Evolutionary conservation across 768 basidiomycete species (phyloP).

Genomic region (Rossbeevera mucosa): DNA sequence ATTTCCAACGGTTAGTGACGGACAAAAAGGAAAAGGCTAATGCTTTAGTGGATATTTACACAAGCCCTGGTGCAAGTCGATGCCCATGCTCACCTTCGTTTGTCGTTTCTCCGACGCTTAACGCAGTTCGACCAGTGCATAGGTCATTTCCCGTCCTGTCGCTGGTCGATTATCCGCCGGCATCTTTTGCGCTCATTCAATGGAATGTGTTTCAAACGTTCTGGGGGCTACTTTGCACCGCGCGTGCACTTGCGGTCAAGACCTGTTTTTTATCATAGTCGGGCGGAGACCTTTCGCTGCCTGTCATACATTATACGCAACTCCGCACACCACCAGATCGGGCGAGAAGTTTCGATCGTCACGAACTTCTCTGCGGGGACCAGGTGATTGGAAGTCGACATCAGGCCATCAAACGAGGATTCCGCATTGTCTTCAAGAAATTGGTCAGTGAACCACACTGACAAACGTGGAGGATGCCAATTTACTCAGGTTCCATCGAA

Average conservation of each 20-base stretch:
- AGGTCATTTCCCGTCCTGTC: background rate
- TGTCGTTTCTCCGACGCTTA: background rate
- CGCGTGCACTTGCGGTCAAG: background rate
- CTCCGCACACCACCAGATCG: constrained; percentile 91
- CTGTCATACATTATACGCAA: constrained; percentile 29
- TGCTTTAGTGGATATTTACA: too few species aligned
- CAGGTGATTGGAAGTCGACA: constrained; percentile 95
- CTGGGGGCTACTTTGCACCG: background rate
- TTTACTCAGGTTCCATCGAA: constrained; percentile 87
- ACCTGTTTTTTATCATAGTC: background rate
- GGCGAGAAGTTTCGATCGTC: constrained; percentile 69
- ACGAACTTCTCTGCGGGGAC: constrained; percentile 60
- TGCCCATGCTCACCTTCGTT: too few species aligned
- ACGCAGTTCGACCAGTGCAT: background rate
- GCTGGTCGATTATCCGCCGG: background rate
- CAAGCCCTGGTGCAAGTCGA: too few species aligned
- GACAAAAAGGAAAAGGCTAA: too few species aligned
- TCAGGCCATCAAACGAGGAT: constrained; percentile 78
- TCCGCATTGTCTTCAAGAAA: constrained; percentile 44
- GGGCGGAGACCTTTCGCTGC: background rate
- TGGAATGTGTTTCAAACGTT: background rate
- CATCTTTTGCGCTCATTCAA: background rate
- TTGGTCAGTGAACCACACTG: constrained; percentile 1
- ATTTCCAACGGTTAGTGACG: too few species aligned
- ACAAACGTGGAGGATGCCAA: constrained; percentile 2